These are phyloP conservation scores for Peniophora sp. DNA, from an alignment of 1,284 basidiomycete species.

Conservation along the genomic window DNA sequence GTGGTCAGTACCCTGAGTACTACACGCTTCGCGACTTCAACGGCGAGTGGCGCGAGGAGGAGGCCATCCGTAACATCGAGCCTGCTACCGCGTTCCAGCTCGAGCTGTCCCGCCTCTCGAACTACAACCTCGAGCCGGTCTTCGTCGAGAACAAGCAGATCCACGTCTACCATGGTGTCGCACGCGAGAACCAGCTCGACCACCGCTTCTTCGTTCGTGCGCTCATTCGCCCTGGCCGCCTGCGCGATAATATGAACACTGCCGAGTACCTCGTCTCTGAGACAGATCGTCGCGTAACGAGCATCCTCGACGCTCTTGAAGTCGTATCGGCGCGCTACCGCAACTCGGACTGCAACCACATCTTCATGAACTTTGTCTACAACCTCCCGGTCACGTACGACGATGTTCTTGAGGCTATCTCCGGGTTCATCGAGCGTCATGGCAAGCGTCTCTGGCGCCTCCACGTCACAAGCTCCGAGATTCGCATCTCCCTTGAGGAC, in stretches of 20 bases:
- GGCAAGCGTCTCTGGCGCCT: slow-evolving; percentile 97
- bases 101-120: slow-evolving; percentile 91
- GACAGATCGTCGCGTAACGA: slow-evolving; percentile 93
- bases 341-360: slow-evolving; percentile 92
- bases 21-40: slow-evolving; percentile 81
- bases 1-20: slow-evolving; percentile 90
- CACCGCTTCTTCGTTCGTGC: slow-evolving; percentile 98
- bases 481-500: slow-evolving; percentile 92
- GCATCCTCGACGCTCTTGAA: slow-evolving; percentile 91
- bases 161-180: slow-evolving; percentile 94
- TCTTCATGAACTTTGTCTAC: slow-evolving; percentile 98
- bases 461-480: slow-evolving; percentile 96
- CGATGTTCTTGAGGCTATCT: slow-evolving; percentile 91
- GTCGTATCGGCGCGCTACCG: slow-evolving; percentile 82
- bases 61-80: slow-evolving; percentile 97
- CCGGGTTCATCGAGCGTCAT: slow-evolving; percentile 97
- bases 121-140: slow-evolving; percentile 93
- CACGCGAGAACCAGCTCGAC: slow-evolving; percentile 93
- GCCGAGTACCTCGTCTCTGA: slow-evolving; percentile 97
- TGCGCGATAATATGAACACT: slow-evolving; percentile 86
- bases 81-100: slow-evolving; percentile 98
- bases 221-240: slow-evolving; percentile 90
- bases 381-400: slow-evolving; percentile 93
- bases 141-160: slow-evolving; percentile 94
- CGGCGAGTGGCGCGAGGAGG: slow-evolving; percentile 86